phyloP scores from a whole-genome alignment of 2,329 filamentous ascomycete genomes.

The Ophiosphaerella herpotricha region DNA sequence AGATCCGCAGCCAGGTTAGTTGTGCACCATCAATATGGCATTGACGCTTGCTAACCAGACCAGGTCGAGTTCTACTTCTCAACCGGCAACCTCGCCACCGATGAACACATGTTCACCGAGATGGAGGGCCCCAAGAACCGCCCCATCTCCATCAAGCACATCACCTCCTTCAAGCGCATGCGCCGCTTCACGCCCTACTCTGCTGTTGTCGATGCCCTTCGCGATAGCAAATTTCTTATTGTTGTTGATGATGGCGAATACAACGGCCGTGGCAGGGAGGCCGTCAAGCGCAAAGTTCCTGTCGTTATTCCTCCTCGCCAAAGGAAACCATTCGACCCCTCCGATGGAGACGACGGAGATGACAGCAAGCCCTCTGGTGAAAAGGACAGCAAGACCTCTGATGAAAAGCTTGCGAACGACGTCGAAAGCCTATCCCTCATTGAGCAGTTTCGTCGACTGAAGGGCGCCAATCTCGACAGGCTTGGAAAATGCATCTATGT shows the following conservation, averaged over 20 bases:
- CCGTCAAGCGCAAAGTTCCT: constrained; percentile 72
- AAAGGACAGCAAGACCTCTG: too few relatives aligned
- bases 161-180: constrained; percentile 95
- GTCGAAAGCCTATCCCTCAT: constrained; percentile 21
- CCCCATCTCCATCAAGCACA: constrained; percentile 74
- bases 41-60: constrained; percentile 18
- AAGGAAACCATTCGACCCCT: too few relatives aligned
- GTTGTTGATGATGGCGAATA: constrained; percentile 75
- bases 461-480: constrained; percentile 63
- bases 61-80: constrained; percentile 97
- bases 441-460: constrained; percentile 56
- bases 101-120: constrained; percentile 82
- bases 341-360: too few relatives aligned
- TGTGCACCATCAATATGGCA: neutral
- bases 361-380: too few relatives aligned
- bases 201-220: constrained; percentile 80
- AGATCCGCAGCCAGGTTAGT: constrained; percentile 81
- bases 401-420: constrained; percentile 26
- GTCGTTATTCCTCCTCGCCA: constrained; percentile 42
- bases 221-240: constrained; percentile 73
- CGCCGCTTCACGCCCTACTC: constrained; percentile 87
- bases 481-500: constrained; percentile 82
- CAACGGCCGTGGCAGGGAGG: constrained; percentile 45
- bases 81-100: constrained; percentile 84
- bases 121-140: constrained; percentile 81